Conservation (phyloP, 2,329 filamentous ascomycete species). For the Ophiostoma sp. region DNA sequence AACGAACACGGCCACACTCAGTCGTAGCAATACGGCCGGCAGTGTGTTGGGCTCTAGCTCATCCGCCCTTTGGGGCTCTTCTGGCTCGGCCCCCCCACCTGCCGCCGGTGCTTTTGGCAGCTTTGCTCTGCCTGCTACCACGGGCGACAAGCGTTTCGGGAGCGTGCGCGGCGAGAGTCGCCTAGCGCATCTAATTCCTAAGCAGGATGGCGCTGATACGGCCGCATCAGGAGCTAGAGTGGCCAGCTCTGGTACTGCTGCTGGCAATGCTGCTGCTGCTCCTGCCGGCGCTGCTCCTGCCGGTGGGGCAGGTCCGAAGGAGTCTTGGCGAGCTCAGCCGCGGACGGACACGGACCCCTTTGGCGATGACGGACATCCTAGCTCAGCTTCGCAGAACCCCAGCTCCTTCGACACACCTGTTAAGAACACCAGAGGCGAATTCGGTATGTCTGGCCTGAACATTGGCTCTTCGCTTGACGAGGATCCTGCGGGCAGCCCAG, state of each 20-base stretch:
- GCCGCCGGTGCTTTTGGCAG: constrained; percentile 79
- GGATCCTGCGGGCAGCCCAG: constrained; percentile 81
- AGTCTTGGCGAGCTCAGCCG: constrained; percentile 60
- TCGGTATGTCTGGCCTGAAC: constrained; percentile 62
- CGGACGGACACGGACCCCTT: constrained; percentile 76
- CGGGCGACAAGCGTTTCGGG: constrained; percentile 73
- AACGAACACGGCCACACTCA: constrained; percentile 47
- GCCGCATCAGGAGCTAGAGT: neutral
- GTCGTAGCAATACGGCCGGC: constrained; percentile 58
- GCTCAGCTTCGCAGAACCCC: constrained; percentile 63
- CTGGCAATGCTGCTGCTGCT: neutral
- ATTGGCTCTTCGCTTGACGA: constrained; percentile 59
- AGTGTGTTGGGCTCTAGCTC: constrained; percentile 45
- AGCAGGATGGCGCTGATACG: constrained; percentile 33
- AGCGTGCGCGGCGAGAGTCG: constrained; percentile 74
- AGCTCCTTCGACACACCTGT: constrained; percentile 53
- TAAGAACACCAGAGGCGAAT: constrained; percentile 57
- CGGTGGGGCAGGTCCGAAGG: constrained; percentile 16
- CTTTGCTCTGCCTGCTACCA: constrained; percentile 68
- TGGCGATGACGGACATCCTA: constrained; percentile 63
- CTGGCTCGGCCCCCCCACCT: constrained; percentile 56
- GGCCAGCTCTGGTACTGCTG: neutral
- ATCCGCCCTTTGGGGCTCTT: constrained; percentile 48
- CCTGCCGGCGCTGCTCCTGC: neutral
- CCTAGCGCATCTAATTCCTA: constrained; percentile 76